Percentiles rank a stretch among this genome's conserved stretches.
phyloP scores from a whole-genome alignment of 306 rosid genomes.

The Pyrus pyrifolia region DNA sequence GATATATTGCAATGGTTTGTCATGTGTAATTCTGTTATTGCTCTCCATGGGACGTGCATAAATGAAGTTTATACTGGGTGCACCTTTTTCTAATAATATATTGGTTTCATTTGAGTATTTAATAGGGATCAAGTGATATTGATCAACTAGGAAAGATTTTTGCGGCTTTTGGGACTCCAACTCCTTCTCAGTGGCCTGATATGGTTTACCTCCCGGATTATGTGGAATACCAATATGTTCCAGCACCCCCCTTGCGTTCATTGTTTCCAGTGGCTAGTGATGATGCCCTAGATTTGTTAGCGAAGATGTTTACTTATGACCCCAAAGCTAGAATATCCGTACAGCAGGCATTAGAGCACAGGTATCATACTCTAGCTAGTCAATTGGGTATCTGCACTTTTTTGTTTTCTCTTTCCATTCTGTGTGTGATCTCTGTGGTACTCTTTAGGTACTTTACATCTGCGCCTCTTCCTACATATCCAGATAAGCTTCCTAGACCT shows the following conservation, averaged over 20 bases:
- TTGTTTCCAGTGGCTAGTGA: constrained; percentile 88
- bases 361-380: constrained; percentile 38
- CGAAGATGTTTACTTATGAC: constrained; percentile 94
- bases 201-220: constrained; percentile 83
- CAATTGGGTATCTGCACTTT: not conserved
- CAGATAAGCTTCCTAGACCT: constrained; percentile 93
- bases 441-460: constrained; percentile 68
- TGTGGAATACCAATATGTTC: constrained; percentile 89
- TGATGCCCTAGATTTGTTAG: constrained; percentile 78
- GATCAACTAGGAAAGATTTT: constrained; percentile 95
- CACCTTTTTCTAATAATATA: constrained; percentile 11
- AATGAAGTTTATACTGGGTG: not conserved
- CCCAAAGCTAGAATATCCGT: constrained; percentile 82
- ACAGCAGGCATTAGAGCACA: constrained; percentile 90
- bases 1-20: not conserved
- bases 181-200: constrained; percentile 93
- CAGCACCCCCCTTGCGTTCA: constrained; percentile 75
- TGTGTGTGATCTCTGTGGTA: constrained; percentile 9
- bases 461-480: constrained; percentile 75
- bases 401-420: constrained; percentile 6
- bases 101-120: constrained; percentile 11
- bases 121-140: constrained; percentile 88
- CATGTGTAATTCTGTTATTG: not conserved
- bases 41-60: constrained; percentile 7
- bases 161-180: constrained; percentile 91